Conservation (phyloP, 2,329 filamentous ascomycete species). For the Aspergillus unguis region DNA sequence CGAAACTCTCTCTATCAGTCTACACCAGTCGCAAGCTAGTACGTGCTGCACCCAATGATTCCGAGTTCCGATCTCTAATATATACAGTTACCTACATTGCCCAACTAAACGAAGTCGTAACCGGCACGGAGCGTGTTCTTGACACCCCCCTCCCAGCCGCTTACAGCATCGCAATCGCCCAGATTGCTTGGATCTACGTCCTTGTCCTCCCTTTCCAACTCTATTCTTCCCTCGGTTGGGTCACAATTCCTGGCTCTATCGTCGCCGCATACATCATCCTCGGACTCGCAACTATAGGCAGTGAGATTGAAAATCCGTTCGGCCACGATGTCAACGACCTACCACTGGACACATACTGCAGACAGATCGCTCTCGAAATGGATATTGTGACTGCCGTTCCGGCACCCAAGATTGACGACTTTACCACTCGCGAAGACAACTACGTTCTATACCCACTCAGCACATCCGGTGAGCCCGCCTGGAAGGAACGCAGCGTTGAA, state of each 20-base stretch:
- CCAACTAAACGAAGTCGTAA: constrained; percentile 67
- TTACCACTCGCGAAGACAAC: constrained; percentile 38
- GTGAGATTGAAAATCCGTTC: constrained; percentile 83
- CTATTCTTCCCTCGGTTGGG: constrained; percentile 60
- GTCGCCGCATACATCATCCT: constrained; percentile 77
- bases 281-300: constrained; percentile 70
- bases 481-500: constrained; percentile 48
- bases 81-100: constrained; percentile 56
- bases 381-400: constrained; percentile 66
- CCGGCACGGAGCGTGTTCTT: constrained; percentile 71
- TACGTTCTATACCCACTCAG: constrained; percentile 40
- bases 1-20: constrained; percentile 33
- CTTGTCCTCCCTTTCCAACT: constrained; percentile 80
- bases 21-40: constrained; percentile 40
- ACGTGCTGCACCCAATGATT: constrained; percentile 11
- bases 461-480: constrained; percentile 46
- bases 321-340: constrained; percentile 80
- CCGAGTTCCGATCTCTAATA: constrained; percentile 6
- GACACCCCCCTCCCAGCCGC: constrained; percentile 79
- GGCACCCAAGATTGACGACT: constrained; percentile 51
- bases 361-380: constrained; percentile 69
- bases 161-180: constrained; percentile 78
- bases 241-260: constrained; percentile 73
- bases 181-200: constrained; percentile 84
- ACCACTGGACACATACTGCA: constrained; percentile 71